Conservation (phyloP, 75 land plant genomes). For the Cryptomeria japonica region DNA sequence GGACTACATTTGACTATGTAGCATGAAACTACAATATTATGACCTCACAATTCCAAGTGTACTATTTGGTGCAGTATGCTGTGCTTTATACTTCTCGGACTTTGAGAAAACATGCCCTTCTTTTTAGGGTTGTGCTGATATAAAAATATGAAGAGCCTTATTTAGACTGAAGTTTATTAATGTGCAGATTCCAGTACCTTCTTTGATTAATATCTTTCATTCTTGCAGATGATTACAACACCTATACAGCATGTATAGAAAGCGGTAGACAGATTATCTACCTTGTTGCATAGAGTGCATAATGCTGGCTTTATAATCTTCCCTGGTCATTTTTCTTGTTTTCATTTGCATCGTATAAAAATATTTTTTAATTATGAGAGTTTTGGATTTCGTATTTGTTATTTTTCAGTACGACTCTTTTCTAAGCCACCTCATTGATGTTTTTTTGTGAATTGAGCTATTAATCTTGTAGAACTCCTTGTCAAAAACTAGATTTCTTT, state of each 20-base stretch:
- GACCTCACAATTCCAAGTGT: not conserved
- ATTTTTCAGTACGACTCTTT: not conserved
- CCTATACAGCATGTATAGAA: not conserved
- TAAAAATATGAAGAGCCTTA: conserved; percentile 4
- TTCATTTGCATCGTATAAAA: not conserved
- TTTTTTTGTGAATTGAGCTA: not conserved
- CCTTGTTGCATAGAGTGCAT: not conserved
- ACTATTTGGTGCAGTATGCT: not conserved
- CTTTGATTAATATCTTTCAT: not conserved
- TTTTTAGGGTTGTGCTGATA: not conserved
- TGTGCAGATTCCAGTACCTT: not conserved
- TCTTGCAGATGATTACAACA: not conserved
- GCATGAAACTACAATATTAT: not conserved
- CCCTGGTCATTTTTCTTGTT: not conserved
- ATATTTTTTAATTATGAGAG: not conserved
- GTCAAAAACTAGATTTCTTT: not conserved
- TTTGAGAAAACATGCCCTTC: not conserved
- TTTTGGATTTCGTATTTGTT: not conserved
- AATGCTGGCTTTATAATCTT: not conserved
- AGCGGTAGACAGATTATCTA: not conserved
- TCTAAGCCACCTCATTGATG: not conserved
- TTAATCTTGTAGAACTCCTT: not conserved
- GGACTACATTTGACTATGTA: not conserved
- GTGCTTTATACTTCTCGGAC: not conserved
- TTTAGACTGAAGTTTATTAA: not conserved